Base-by-base conservation (phyloP, 805 yeast species). In the Ogataea trehaloabstinens region DNA sequence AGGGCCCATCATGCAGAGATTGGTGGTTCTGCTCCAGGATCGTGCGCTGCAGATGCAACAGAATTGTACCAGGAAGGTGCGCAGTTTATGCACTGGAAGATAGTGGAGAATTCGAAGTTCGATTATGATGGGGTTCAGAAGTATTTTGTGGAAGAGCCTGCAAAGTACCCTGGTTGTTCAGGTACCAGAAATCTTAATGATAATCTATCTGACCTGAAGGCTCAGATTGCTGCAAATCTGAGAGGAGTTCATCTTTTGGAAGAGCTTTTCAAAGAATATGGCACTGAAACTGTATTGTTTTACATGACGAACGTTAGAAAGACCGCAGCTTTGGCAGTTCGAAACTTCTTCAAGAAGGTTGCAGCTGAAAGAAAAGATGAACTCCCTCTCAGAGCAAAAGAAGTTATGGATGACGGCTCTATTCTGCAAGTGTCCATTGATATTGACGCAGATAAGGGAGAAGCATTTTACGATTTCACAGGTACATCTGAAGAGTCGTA, bases 1-100 rank as follows among this genome's bases (percentile, higher is more conserved):
- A 59, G 81, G 40, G 80, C 78, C 4, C 81, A 76, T 55, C 82
- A 76, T 55, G 76, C 81, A 21, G 81, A 76, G 45, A 75, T 76
- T 46, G 81, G 81, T 31, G 74, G 78, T 16, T 70, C 76, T 37
- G 66, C 76, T 34, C 76, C 80, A 7, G 80, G 80, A 3, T 67
- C 76, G 2, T 73, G 71, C 67, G 74, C 78, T 20, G 73, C 80
- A 3, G 64, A 73, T 50, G 74, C 80, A n/a, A 72, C 70, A 48
- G 67, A 70, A 28, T 63, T 76, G 29, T 70, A 58, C 44, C 74
- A 74, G 41, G 82, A 76, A 55, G 82, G 82, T 38, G 80, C 76
- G 3, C 75, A 21, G 72, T 76, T 36, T 66, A 66, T 44, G 65
- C 77, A 42, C 19, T 76, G 74, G 62, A 73, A 74, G 52, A 61